Conservation (phyloP, 805 yeast species). For the Ogataea nonfermentans region DNA sequence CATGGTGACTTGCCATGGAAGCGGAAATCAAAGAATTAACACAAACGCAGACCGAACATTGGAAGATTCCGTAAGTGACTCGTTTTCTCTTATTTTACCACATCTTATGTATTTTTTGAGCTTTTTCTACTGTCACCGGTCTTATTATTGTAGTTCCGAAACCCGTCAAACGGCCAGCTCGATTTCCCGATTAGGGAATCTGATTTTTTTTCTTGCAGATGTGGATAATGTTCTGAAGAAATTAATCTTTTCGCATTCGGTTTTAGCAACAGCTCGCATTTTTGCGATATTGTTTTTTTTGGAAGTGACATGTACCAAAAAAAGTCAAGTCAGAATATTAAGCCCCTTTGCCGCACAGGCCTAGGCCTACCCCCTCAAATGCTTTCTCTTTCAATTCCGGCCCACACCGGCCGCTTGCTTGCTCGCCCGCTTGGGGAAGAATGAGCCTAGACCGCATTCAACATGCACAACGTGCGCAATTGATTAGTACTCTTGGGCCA, state of each 20-base stretch:
- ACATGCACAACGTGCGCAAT: too few species aligned
- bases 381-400: not conserved
- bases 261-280: too few species aligned
- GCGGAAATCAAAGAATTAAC: constrained; percentile 11
- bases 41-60: not conserved
- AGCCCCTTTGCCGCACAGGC: constrained; percentile 4
- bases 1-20: constrained; percentile 19
- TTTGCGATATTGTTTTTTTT: too few species aligned
- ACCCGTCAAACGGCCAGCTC: not conserved
- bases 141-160: constrained; percentile 1
- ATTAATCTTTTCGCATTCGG: not conserved
- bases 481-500: too few species aligned
- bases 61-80: not conserved
- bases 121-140: not conserved
- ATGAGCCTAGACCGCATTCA: too few species aligned
- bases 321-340: not conserved
- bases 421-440: too few species aligned
- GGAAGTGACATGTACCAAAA: not conserved
- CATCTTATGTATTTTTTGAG: constrained; percentile 3
- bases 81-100: constrained; percentile 7
- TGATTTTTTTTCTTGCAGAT: too few species aligned
- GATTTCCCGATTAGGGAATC: not conserved
- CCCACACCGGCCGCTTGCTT: not conserved
- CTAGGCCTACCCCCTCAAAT: constrained; percentile 1
- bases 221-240: too few species aligned